Base-by-base conservation (phyloP, 345 rosid species). In the Turnera subulata region DNA sequence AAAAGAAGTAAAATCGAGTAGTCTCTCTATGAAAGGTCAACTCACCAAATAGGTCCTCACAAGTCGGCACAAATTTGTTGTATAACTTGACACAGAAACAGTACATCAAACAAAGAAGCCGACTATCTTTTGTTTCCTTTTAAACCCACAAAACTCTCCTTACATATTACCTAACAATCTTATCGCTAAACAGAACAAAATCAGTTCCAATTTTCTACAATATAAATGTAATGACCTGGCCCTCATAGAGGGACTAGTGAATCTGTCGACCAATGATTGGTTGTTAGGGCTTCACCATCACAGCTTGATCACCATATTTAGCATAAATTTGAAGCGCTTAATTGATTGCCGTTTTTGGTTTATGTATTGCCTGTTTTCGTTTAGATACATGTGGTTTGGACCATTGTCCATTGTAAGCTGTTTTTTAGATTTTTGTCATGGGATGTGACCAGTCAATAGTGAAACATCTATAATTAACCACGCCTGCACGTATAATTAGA, bases 71-170 rank as follows among this genome's bases (percentile, higher is more conserved):
- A 56, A 42, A 17, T 39, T 23, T 55, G 48, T 24, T 24, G 42
- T 53, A 68, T 63, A 56, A 35, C 24, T 7, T 10, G 40, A 22
- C 23, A 13, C 17, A 35, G 55, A 16, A 39, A 62, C 68, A 56
- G n/a, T 12, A 56, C 23, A 73, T 74, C 52, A 53, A 78, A 78
- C 85, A 76, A 80, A 52, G n/a, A 16, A 60, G 83, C 82, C 80
- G 83, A 71, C 78, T 45, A 16, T 1, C 56, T 53, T 71, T 63
- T 59, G 57, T 59, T 52, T 50, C 47, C 32, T 23, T 57, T 18
- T 21, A 26, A 46, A 3, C 17, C 32, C 35, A 29, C 35, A 29
- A 29, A 29, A 29, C 35, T 8, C 35, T 29, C 35, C 35, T 29
- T 29, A 29, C 35, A 4, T 29, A 29, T 29, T 8, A 29, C 35